Evolutionary conservation across 495 filamentous ascomycete genomes (phyloP).

Genomic region (Cladorrhinum samala): DNA sequence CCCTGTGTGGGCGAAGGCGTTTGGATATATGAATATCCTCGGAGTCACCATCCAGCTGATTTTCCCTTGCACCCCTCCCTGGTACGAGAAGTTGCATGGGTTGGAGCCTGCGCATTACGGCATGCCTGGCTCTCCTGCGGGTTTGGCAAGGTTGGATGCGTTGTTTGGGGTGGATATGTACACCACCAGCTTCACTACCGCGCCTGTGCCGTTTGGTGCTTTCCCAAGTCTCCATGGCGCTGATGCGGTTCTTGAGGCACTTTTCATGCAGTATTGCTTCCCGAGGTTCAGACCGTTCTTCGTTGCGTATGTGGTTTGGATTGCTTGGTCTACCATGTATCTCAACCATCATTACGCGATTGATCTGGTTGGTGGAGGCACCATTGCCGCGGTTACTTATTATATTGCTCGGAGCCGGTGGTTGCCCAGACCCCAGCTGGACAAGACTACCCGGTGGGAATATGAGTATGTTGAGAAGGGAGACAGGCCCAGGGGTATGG

Average conservation of each 20-base stretch:
- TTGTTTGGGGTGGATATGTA: conserved; percentile 86
- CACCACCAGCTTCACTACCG: conserved; percentile 80
- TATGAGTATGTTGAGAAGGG: conserved; percentile 91
- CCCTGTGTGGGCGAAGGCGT: conserved; percentile 76
- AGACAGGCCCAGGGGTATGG: conserved; percentile 27
- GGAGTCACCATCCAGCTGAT: conserved; percentile 80
- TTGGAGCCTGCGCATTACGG: conserved; percentile 82
- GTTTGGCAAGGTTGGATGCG: conserved; percentile 80
- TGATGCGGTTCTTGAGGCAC: conserved; percentile 75
- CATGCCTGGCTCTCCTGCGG: conserved; percentile 80
- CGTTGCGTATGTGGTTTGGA: conserved; percentile 77
- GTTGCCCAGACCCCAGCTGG: conserved; percentile 70
- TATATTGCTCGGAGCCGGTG: conserved; percentile 74
- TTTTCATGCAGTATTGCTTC: conserved; percentile 92
- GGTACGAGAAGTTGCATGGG: conserved; percentile 90
- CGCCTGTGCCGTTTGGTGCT: conserved; percentile 87
- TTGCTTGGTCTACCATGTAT: conserved; percentile 99
- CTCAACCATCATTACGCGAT: conserved; percentile 94
- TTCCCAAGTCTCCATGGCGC: conserved; percentile 89
- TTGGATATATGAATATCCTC: conserved; percentile 85
- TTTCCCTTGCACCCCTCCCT: conserved; percentile 90
- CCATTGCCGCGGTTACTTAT: conserved; percentile 73
- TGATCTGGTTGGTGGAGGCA: conserved; percentile 78
- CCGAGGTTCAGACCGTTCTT: conserved; percentile 70
- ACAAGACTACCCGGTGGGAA: conserved; percentile 87